Base-by-base conservation (phyloP, 2,329 filamentous ascomycete species). In the Magnaporthales sp. region DNA sequence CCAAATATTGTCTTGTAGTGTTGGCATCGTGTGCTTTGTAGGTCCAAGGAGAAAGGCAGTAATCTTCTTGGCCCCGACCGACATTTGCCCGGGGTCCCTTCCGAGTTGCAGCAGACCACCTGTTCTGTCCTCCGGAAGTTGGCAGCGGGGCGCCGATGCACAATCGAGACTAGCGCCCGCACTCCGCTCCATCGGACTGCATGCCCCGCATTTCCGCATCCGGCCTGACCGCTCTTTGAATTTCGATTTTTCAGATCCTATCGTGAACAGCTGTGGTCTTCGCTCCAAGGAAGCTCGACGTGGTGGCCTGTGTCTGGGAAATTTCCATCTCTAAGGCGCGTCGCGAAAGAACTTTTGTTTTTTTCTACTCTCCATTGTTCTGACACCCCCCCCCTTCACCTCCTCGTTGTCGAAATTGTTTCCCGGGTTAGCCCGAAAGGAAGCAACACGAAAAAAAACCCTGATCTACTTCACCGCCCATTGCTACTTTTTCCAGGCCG, bases 401-500 rank as follows among this genome's bases (percentile, higher is more conserved):
- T n/a, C 19, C 38, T 63, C 19, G 13, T 63, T 63, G 13, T 63
- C n/a, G 22, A 24, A 32, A 63, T 19, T 30, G 46, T n/a, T 58
- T 58, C 54, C 54, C 54, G 54, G 54, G n/a, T 58, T 58, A 26
- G 54, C 22, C 54, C 54, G 54, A 58, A n/a, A 24, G 24, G 54
- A 58, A 58, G 54, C n/a, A 58, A 58, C 8, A n/a, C n/a, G n/a
- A 15, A 58, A 58, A 58, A 26, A 38, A 38, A 32, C 62, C 62
- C 62, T 63, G 62, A 63, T 63, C 62, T 32, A 29, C 64, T 30
- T 65, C 64, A 65, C 64, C 64, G 64, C 64, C 46, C 22, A 58
- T 58, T 26, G 4, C 3, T 24, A 8, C 8, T n/a, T 26, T 22
- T 58, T 24, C 51, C 3, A 19, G 32, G 15, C 38, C 5, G 38